A percentile compares a stretch with the other conserved stretches of the same genome.
phyloP scores from a whole-genome alignment of 176 grass and related monocot genomes.

The Eremochloa ophiuroides region DNA sequence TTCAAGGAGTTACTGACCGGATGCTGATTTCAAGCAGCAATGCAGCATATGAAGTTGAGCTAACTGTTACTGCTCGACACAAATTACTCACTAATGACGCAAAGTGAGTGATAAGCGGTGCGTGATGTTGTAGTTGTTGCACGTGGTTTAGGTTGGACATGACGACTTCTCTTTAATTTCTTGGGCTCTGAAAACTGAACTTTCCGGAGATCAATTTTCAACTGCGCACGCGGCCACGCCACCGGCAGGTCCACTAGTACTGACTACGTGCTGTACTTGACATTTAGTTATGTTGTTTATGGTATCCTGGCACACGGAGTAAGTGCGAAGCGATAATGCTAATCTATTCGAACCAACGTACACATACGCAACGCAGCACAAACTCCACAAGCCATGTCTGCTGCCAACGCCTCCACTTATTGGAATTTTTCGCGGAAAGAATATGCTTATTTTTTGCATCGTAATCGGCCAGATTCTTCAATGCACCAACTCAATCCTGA shows the following conservation, averaged over 20 bases:
- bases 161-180: too few relatives aligned
- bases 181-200: neutral
- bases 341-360: neutral
- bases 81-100: neutral
- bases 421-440: neutral
- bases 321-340: neutral
- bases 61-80: neutral
- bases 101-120: neutral
- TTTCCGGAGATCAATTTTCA: neutral
- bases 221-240: neutral
- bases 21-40: slow-evolving; percentile 30
- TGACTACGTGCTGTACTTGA: neutral
- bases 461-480: neutral
- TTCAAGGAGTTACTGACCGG: slow-evolving; percentile 26
- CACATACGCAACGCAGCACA: too few relatives aligned
- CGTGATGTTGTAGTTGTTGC: neutral
- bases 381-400: neutral
- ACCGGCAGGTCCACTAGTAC: neutral
- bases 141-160: neutral
- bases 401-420: neutral
- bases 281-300: neutral
- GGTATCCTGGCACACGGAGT: neutral
- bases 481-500: slow-evolving; percentile 31
- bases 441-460: neutral
- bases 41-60: neutral